Base-by-base conservation (phyloP, 495 filamentous ascomycete genomes). In the Chaetomium cochliodes region DNA sequence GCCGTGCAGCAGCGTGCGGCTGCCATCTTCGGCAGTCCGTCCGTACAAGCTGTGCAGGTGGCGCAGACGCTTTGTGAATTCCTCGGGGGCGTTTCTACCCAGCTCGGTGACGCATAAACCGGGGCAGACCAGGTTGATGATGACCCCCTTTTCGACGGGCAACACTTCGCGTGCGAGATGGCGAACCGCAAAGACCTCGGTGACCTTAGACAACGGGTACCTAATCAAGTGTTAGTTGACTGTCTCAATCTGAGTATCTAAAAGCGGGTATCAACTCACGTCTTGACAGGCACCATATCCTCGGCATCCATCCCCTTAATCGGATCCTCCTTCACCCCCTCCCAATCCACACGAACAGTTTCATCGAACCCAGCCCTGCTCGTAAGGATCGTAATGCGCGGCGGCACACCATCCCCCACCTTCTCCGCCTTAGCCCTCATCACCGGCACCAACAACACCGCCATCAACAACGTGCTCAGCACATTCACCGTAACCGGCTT, bases 401-500 rank as follows among this genome's bases (percentile, higher is more conserved):
- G 18, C 41, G 28, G 5, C 26, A 55, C 23, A 7, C 33, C 59
- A 46, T 9, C 30, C 20, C 1, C 37, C 39, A 60, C 58, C 50
- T 66, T 63, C 39, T 61, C 6, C 15, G 63, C 72, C 58, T 65
- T 67, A 41, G 58, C 62, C 30, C 61, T 58, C 58, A 76, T 55
- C 39, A 64, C 71, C 8, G 72, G 74, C 9, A 83, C 65, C 42
- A 83, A 26, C 20, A 77, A 62, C 11, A 78, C 60, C 0, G 77
- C 77, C 51, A 84, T 73, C 33, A 85, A 66, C 50, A 84, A 77
- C 4, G 81, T 84, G 3, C 78, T 77, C 25, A 82, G 67, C 3
- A 85, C 82, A 63, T 83, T 82, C 52, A 77, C 73, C 1, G 78
- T 76, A 23, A 84, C 74, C 6, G 68, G 11, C 44, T 20, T n/a